Base-by-base conservation (phyloP, 345 rosid genomes). In the Bretschneidera sinensis region DNA sequence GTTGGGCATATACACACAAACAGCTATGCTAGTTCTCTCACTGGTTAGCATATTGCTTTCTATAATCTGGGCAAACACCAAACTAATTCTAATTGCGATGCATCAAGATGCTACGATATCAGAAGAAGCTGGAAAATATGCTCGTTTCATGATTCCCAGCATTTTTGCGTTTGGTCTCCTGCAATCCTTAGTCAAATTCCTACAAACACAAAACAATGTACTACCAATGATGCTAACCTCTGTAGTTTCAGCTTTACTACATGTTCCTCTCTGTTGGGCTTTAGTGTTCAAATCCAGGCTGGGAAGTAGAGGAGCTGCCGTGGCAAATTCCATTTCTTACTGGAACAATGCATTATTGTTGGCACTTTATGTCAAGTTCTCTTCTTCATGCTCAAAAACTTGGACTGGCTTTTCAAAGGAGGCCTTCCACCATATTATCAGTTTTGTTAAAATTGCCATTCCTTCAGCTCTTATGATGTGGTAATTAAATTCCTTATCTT, bases 1-100 rank as follows among this genome's bases (percentile, higher is more conserved):
- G 84, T 69, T 91, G 6, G 87, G 94, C 15, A 72, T 88, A 57
- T 85, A 86, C 67, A 79, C 56, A 79, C 98, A 88, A 66, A 74
- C 91, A 74, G 94, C 91, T 45, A 84, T 88, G 79, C 14, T 89
- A 48, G 79, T 86, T 62, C 88, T 91, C 60, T 33, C 76, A 20
- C 56, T 86, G 2, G 61, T 79, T 22, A 80, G 95, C 75, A 58
- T 91, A 34, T 96, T 96, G 2, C 82, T 88, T 6, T 70, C 96
- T 0, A 15, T 78, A 45, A 60, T 91, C 4, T 91, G 98, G 62
- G 47, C 43, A 19, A 24, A 62, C 43, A 68, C 72, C 3, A 60
- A 59, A n/a, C 56, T 49, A 3, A 54, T 62, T 20, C 67, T 68
- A 24, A 51, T 68, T 1, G 34, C 55, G 3, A 43, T 62, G 0